Conservation (phyloP, 208 protist species). For the Novymonas esmeraldas region DNA sequence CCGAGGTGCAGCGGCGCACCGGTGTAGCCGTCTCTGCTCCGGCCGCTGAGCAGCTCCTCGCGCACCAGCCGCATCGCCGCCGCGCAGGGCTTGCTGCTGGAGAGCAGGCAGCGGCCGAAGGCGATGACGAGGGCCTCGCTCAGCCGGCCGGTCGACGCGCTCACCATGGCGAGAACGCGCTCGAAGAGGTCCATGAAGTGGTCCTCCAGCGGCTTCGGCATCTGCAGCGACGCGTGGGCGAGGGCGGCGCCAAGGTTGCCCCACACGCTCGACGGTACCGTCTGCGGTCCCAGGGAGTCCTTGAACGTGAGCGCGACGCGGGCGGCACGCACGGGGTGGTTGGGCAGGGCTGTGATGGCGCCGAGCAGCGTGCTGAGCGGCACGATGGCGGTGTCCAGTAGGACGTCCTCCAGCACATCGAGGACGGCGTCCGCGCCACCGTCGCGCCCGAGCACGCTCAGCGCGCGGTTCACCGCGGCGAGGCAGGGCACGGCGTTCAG, state of each 20-base stretch:
- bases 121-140: constrained; percentile 53
- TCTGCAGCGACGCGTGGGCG: constrained; percentile 49
- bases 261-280: constrained; percentile 39
- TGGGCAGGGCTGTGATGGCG: constrained; percentile 33
- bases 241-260: constrained; percentile 36
- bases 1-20: constrained; percentile 41
- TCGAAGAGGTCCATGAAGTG: constrained; percentile 73
- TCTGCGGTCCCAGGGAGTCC: constrained; percentile 21
- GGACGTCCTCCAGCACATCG: constrained; percentile 55
- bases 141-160: constrained; percentile 42
- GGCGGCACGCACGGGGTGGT: constrained; percentile 35
- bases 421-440: constrained; percentile 38
- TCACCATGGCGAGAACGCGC: constrained; percentile 50
- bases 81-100: constrained; percentile 30
- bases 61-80: constrained; percentile 60
- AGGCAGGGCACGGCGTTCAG: constrained; percentile 57
- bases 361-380: constrained; percentile 46
- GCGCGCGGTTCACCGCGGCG: constrained; percentile 49
- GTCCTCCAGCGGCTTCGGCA: constrained; percentile 43
- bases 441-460: constrained; percentile 42
- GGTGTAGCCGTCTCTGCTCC: constrained; percentile 34
- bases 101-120: constrained; percentile 70
- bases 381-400: constrained; percentile 37
- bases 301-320: constrained; percentile 45
- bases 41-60: constrained; percentile 68